These are phyloP conservation scores for Epichloe uncinata DNA, from an alignment of 2,329 filamentous ascomycete genomes.

Conservation along the genomic window DNA sequence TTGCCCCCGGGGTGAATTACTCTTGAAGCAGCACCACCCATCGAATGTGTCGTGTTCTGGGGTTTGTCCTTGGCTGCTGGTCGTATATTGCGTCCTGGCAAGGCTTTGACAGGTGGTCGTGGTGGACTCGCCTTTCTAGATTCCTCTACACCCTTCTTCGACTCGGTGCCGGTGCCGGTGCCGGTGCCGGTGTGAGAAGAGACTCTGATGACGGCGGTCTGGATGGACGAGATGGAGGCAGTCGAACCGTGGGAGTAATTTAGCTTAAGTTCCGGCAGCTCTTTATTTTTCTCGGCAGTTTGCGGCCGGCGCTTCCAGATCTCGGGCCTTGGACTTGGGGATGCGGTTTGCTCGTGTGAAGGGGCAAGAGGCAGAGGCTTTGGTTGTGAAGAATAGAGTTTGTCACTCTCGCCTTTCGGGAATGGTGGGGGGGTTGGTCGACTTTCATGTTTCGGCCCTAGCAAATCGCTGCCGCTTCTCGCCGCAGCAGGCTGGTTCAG, in stretches of 20 bases:
- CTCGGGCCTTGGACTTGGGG: conserved; percentile 19
- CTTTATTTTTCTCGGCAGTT: conserved; percentile 32
- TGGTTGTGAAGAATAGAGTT: conserved; percentile 3
- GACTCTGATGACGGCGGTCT: conserved; percentile 3
- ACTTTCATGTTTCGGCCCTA: not conserved
- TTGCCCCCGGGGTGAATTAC: conserved; percentile 17
- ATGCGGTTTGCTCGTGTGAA: conserved; percentile 13
- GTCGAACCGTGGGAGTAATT: conserved; percentile 37
- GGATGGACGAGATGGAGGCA: conserved; percentile 16
- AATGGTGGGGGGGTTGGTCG: conserved; percentile 9
- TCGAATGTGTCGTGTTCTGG: conserved; percentile 11
- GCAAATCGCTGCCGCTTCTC: not conserved
- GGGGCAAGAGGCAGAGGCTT: conserved; percentile 6
- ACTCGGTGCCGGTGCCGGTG: not conserved
- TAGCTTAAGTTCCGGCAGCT: conserved; percentile 36
- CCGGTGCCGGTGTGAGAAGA: not conserved
- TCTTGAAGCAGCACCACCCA: conserved; percentile 22
- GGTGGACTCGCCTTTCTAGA: conserved; percentile 1
- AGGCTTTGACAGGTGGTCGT: conserved; percentile 9
- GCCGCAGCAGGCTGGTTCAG: not conserved
- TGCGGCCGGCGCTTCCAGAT: conserved; percentile 38
- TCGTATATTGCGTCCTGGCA: conserved; percentile 18
- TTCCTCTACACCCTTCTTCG: not conserved
- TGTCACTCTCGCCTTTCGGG: conserved; percentile 13
- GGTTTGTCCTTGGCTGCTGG: conserved; percentile 10